phyloP scores from a whole-genome alignment of 2,329 filamentous ascomycete genomes.

The Arthrocladium fulminans region DNA sequence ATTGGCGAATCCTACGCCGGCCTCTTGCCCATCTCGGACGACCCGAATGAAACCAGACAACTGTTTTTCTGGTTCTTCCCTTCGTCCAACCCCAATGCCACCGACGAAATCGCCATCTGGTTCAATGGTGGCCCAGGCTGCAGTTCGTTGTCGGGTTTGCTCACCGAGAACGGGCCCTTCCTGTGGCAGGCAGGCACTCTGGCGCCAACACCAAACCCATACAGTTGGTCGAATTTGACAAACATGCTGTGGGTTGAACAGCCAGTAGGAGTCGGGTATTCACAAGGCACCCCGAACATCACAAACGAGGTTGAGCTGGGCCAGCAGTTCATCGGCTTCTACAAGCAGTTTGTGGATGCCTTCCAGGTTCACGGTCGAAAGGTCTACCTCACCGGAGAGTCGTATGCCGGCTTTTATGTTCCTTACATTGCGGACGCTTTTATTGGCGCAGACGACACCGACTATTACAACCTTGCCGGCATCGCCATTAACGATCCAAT shows the following conservation, averaged over 20 bases:
- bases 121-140: slow-evolving; percentile 48
- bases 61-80: slow-evolving; percentile 40
- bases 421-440: slow-evolving; percentile 66
- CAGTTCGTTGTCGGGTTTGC: slow-evolving; percentile 54
- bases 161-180: slow-evolving; percentile 71
- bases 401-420: slow-evolving; percentile 53
- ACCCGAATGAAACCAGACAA: slow-evolving; percentile 28
- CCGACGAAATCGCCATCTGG: slow-evolving; percentile 44
- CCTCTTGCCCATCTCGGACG: slow-evolving; percentile 43
- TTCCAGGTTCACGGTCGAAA: slow-evolving; percentile 48
- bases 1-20: slow-evolving; percentile 46
- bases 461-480: slow-evolving; percentile 58
- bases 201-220: slow-evolving; percentile 55
- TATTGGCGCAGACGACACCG: slow-evolving; percentile 55
- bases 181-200: slow-evolving; percentile 61
- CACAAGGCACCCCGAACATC: slow-evolving; percentile 30
- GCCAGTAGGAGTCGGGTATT: slow-evolving; percentile 28
- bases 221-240: slow-evolving; percentile 39
- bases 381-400: slow-evolving; percentile 53
- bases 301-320: slow-evolving; percentile 41
- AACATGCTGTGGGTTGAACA: slow-evolving; percentile 30
- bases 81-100: slow-evolving; percentile 36
- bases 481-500: slow-evolving; percentile 46
- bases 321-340: slow-evolving; percentile 42
- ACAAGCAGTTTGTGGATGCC: slow-evolving; percentile 47